A percentile compares a stretch with the other conserved stretches of the same genome.
These are phyloP conservation scores for Oenanthe sinensis DNA, from an alignment of 129 eudicot genomes.

Conservation along the genomic window DNA sequence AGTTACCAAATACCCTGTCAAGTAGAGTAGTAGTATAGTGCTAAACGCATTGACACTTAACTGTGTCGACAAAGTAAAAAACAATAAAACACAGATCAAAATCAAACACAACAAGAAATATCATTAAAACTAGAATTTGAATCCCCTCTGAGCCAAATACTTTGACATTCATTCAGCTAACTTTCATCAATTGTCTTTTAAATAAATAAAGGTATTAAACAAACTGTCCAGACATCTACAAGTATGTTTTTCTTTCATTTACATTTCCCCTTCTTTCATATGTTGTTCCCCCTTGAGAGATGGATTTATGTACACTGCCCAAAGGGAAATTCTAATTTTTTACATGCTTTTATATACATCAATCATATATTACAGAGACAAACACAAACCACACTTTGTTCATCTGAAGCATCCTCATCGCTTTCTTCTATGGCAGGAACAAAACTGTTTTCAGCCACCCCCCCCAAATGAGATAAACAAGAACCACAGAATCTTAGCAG, in stretches of 20 bases:
- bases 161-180: background rate
- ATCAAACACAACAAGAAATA: background rate
- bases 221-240: background rate
- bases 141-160: background rate
- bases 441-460: background rate
- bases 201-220: background rate
- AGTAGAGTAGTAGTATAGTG: background rate
- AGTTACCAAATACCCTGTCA: no score
- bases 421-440: background rate
- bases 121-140: background rate
- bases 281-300: background rate
- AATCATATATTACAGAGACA: background rate
- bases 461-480: background rate
- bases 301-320: background rate
- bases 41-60: background rate
- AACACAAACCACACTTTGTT: conserved; percentile 1
- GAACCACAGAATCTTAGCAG: background rate
- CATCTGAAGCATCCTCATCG: background rate
- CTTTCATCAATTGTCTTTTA: background rate
- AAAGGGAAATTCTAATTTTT: background rate
- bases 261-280: background rate
- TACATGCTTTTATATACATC: conserved; percentile 3
- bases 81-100: background rate
- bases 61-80: background rate
- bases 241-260: background rate